A percentile compares a stretch with the other conserved stretches of the same genome.
Evolutionary conservation across 345 rosid species (phyloP).

Genomic region (Pistacia atlantica): DNA sequence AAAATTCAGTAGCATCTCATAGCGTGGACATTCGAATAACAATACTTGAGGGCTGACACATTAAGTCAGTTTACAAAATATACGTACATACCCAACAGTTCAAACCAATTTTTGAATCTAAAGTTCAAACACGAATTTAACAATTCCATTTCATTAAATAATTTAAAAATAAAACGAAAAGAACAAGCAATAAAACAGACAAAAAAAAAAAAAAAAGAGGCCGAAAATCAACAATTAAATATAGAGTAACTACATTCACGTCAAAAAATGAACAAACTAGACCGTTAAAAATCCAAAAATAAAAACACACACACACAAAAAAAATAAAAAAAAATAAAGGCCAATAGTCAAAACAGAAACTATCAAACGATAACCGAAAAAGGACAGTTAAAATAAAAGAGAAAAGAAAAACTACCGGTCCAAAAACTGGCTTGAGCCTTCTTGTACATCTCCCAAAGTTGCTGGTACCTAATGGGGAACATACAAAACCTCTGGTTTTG

Average conservation of each 20-base stretch:
- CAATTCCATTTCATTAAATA: neutral
- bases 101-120: neutral
- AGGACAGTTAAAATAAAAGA: too few relatives aligned
- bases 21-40: neutral
- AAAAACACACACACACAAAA: too few relatives aligned
- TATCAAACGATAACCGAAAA: too few relatives aligned
- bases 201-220: neutral
- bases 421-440: conserved; percentile 94
- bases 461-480: conserved; percentile 77
- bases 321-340: too few relatives aligned
- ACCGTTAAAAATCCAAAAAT: neutral
- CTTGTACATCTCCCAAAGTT: conserved; percentile 96
- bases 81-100: neutral
- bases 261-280: neutral
- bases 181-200: neutral
- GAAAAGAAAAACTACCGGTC: conserved; percentile 52
- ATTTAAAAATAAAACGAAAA: neutral
- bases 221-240: neutral
- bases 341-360: too few relatives aligned
- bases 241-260: neutral
- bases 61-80: neutral
- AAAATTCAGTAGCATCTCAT: neutral
- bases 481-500: conserved; percentile 88
- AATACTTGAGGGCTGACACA: neutral
- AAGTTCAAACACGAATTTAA: neutral